Base-by-base conservation (phyloP, 768 basidiomycete genomes). In the Suillus brevipes region DNA sequence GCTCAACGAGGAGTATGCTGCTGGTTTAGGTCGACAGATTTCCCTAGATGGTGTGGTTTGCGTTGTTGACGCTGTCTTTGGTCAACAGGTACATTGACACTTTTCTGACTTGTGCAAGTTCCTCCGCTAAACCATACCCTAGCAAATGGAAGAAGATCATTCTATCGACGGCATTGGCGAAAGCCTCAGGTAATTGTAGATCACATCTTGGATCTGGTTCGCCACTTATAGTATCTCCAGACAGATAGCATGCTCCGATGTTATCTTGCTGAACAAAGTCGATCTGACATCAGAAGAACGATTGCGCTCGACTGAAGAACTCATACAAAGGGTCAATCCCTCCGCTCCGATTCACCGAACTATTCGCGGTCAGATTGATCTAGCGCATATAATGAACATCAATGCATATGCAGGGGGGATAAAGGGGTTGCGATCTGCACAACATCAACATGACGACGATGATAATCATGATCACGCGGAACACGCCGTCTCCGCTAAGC, bases 191-290 rank as follows among this genome's bases (percentile, higher is more conserved):
- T 94, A 71, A 60, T 80, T 74, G 16, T 50, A 38, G 12, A 20
- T 31, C 28, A 31, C 16, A 20, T 42, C 12, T 42, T 34, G 23
- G 16, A 49, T 36, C 25, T 38, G 47, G 43, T 60, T 53, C 36
- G 28, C 45, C 16, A 52, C 42, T 38, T 34, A n/a, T 47, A 63
- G 43, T 57, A 53, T 63, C 50, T 42, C n/a, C 71, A 97, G 96
- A 61, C 97, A 99, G 81, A 90, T 99, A 56, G 97, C 94, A 1
- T 90, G 89, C 43, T 89, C 97, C 31, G 97, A 99, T 72, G 89
- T 97, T 31, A 84, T 99, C 43, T 77, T 99, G 34, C 79, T 99
- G 36, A 99, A 99, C 82, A 99, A 99, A 81, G 80, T 82, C 34
- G 97, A 98, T 71, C 80, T 98, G 10, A 88, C 87, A 1, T 71